Evolutionary conservation across 352 stramenopile genomes (phyloP).

Genomic region (Plasmopara halstedii): DNA sequence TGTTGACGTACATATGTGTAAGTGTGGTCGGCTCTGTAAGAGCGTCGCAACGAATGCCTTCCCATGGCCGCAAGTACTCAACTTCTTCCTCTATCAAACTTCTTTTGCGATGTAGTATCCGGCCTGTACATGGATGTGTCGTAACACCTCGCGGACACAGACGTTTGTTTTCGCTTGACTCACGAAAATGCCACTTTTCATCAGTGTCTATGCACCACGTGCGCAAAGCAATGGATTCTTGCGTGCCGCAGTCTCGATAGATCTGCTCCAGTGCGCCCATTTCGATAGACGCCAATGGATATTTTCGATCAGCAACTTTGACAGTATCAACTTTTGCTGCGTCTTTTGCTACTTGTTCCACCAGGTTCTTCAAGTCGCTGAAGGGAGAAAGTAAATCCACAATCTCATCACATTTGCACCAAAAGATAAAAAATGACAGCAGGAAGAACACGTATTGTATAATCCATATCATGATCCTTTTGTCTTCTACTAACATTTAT

Average conservation of each 20-base stretch:
- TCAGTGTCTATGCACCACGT: constrained; percentile 54
- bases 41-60: constrained; percentile 56
- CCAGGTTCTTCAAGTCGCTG: constrained; percentile 26
- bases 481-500: not conserved
- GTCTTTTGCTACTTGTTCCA: constrained; percentile 11
- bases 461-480: not conserved
- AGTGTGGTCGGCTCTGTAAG: constrained; percentile 62
- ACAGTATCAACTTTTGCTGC: constrained; percentile 3
- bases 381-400: constrained; percentile 35
- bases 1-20: constrained; percentile 49
- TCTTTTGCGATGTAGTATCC: constrained; percentile 29
- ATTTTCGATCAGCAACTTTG: constrained; percentile 38
- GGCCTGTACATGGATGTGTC: constrained; percentile 61
- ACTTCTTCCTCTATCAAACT: constrained; percentile 3
- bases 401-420: constrained; percentile 15
- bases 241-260: constrained; percentile 38
- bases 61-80: constrained; percentile 59
- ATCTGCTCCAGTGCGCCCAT: constrained; percentile 38
- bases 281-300: constrained; percentile 37
- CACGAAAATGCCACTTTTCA: constrained; percentile 6
- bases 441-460: constrained; percentile 2
- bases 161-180: not conserved
- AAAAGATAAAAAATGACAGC: constrained; percentile 1
- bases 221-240: constrained; percentile 32
- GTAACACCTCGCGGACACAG: constrained; percentile 38